Evolutionary conservation across 176 grass and related monocot species (phyloP), one percentile per base, ranked within the genome.

Genomic region (Calamus simplicifolius): DNA sequence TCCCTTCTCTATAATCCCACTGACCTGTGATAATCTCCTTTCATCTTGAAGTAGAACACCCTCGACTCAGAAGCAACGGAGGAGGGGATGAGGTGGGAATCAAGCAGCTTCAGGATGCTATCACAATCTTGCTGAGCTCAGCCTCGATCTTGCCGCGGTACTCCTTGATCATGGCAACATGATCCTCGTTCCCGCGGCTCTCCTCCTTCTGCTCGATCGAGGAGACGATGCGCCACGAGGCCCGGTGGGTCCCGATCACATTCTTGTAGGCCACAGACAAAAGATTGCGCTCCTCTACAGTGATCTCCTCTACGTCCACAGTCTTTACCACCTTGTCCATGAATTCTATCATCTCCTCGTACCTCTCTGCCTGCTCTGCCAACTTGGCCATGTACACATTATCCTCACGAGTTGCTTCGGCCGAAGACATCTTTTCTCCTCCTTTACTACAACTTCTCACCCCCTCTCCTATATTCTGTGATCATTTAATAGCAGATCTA

Each of bases 41-140:
- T 66, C 63, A 66, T 66, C 63, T 66, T 66, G 14, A 66, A 25
- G 49, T 66, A 66, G 16, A 66, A 66, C 63, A 66, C 63, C 26
- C 53, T 66, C 16, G 63, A 66, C 50, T 66, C 63, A 51, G 63
- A 25, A 29, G 50, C 8, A n/a, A 25, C 52, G 6, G 63, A 17
- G 3, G 63, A 66, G 0, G 63, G 63, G 15, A 66, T 25, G 16
- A 66, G 50, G 29, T 66, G 63, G 25, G 63, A 66, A 52, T 66
- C 63, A 10, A 66, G 63, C 50, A 66, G 28, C 63, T 66, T 53
- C 25, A 66, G 49, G 50, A 66, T 66, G 49, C 63, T 25, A 53
- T 66, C 63, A 29, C 63, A 66, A 66, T 66, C 63, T 66, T 66
- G 25, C 26, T 51, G 23, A 66, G 63, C 49, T 66, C 63, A 29